Percentiles rank a stretch among this genome's conserved stretches.
Evolutionary conservation across 2,329 filamentous ascomycete genomes (phyloP).

Genomic region (Leptographium wingfieldii): DNA sequence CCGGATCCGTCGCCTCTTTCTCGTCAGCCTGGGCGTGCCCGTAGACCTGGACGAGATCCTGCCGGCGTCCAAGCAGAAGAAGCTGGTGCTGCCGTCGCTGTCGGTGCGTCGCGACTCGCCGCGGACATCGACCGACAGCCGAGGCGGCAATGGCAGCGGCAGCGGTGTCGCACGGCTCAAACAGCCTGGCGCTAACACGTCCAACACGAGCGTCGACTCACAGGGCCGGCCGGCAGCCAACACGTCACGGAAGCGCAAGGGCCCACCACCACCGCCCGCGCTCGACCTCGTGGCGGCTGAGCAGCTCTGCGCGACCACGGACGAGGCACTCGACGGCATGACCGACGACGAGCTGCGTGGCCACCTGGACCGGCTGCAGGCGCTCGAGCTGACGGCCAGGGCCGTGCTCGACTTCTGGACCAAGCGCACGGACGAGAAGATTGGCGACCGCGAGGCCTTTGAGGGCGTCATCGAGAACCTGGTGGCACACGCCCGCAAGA

Average conservation of each 20-base stretch:
- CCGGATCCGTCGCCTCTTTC: constrained; percentile 83
- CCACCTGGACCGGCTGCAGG: constrained; percentile 59
- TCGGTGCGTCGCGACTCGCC: constrained; percentile 33
- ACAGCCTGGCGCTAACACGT: constrained; percentile 37
- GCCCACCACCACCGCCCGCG: constrained; percentile 56
- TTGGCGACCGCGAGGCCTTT: constrained; percentile 85
- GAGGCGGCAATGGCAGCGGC: constrained; percentile 24
- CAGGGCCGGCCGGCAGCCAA: constrained; percentile 37
- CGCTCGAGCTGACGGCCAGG: constrained; percentile 57
- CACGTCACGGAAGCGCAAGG: constrained; percentile 27
- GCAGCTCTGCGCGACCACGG: constrained; percentile 71
- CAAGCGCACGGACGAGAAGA: constrained; percentile 69
- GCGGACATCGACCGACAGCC: constrained; percentile 41
- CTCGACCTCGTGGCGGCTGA: constrained; percentile 69
- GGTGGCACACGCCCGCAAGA: constrained; percentile 79
- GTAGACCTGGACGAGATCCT: constrained; percentile 96
- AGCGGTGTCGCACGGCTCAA: constrained; percentile 17
- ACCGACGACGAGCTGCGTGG: constrained; percentile 61
- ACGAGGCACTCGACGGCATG: constrained; percentile 68
- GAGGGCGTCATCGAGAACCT: constrained; percentile 95
- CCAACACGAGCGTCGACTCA: constrained; percentile 46
- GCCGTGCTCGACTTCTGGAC: constrained; percentile 81
- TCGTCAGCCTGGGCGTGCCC: constrained; percentile 89
- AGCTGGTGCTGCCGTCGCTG: constrained; percentile 81
- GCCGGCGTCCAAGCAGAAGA: constrained; percentile 95